These are phyloP conservation scores for Globisporangium acanthophoron DNA, from an alignment of 352 stramenopile species.

Conservation along the genomic window DNA sequence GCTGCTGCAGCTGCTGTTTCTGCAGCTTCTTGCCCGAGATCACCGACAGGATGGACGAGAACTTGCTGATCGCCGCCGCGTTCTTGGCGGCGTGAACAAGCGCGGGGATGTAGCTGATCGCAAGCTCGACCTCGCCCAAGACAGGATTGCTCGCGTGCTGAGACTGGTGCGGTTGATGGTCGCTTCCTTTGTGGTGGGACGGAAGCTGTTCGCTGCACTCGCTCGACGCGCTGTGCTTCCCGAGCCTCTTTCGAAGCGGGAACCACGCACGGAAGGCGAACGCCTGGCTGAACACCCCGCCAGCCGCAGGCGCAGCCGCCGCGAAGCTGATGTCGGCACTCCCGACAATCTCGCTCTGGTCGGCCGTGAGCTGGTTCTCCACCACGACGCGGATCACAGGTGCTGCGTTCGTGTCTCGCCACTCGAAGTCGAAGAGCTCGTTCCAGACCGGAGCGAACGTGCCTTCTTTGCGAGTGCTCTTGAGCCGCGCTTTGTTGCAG, in stretches of 20 bases:
- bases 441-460: slow-evolving; percentile 67
- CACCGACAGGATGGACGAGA: slow-evolving; percentile 41
- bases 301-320: background rate
- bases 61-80: slow-evolving; percentile 3
- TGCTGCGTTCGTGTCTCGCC: slow-evolving; percentile 18
- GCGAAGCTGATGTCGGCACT: slow-evolving; percentile 41
- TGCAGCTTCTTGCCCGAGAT: slow-evolving; percentile 33
- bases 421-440: slow-evolving; percentile 76
- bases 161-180: slow-evolving; percentile 9
- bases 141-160: slow-evolving; percentile 8
- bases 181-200: slow-evolving; percentile 6
- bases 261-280: slow-evolving; percentile 51
- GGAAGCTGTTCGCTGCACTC: background rate
- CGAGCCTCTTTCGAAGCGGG: slow-evolving; percentile 27
- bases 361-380: slow-evolving; percentile 59
- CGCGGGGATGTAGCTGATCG: slow-evolving; percentile 33
- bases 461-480: slow-evolving; percentile 65
- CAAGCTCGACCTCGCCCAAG: slow-evolving; percentile 52
- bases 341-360: slow-evolving; percentile 63
- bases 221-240: background rate
- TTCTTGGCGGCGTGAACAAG: background rate
- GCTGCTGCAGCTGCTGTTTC: slow-evolving; percentile 6
- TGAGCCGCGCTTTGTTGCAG: slow-evolving; percentile 44
- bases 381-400: slow-evolving; percentile 34
- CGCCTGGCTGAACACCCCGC: slow-evolving; percentile 10